Percentiles rank a stretch among this genome's conserved stretches.
Evolutionary conservation across 305 asterid genomes (phyloP).

Genomic region (Solanum hybrid): DNA sequence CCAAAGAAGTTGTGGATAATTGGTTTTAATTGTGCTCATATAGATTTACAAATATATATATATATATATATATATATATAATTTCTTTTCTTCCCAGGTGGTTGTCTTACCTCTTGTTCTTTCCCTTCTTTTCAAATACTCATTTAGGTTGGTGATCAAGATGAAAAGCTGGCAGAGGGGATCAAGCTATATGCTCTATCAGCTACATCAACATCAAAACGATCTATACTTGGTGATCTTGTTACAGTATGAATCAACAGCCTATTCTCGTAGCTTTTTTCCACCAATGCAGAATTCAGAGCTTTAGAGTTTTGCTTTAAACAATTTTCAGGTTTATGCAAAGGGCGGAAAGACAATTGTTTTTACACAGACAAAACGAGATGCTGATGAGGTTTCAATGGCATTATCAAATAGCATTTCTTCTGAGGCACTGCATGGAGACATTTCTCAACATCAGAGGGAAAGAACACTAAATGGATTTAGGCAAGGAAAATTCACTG

Average conservation of each 20-base stretch:
- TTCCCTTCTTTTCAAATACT: conserved; percentile 3
- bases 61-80: neutral
- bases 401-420: conserved; percentile 67
- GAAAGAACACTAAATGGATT: conserved; percentile 88
- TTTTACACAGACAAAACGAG: conserved; percentile 92
- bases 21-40: neutral
- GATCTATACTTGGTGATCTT: conserved; percentile 77
- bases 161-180: conserved; percentile 95
- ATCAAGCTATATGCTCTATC: conserved; percentile 81
- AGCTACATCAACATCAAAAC: conserved; percentile 63
- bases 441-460: conserved; percentile 96
- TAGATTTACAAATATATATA: neutral
- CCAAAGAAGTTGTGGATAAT: neutral
- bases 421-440: conserved; percentile 92
- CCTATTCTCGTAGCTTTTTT: neutral
- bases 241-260: conserved; percentile 48
- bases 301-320: neutral
- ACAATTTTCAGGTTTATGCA: conserved; percentile 68
- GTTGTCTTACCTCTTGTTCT: neutral
- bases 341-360: conserved; percentile 95
- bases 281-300: neutral
- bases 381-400: conserved; percentile 87
- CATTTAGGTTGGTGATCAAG: conserved; percentile 76
- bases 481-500: conserved; percentile 88
- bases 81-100: neutral